Conservation (phyloP, 768 basidiomycete species). For the Boletellus ananas region DNA sequence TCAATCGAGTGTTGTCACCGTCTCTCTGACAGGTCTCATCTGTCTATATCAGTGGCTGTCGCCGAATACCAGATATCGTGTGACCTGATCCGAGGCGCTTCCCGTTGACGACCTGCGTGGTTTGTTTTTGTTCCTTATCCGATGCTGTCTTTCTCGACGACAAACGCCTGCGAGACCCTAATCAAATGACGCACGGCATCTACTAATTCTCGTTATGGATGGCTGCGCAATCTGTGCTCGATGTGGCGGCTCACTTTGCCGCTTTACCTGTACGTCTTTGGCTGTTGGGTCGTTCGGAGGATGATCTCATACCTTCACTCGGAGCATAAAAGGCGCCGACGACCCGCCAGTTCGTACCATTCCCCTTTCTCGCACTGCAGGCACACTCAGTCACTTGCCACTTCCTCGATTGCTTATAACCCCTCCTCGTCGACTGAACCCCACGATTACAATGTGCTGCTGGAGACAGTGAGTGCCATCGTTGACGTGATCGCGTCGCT, state of each 20-base stretch:
- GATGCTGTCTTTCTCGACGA: slow-evolving; percentile 37
- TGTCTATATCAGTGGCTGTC: slow-evolving; percentile 28
- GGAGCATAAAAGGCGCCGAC: slow-evolving; percentile 26
- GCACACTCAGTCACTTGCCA: slow-evolving; percentile 1
- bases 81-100: slow-evolving; percentile 19
- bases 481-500: slow-evolving; percentile 1
- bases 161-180: slow-evolving; percentile 32
- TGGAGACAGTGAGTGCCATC: slow-evolving; percentile 46
- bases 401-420: slow-evolving; percentile 4
- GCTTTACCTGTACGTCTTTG: slow-evolving; percentile 18
- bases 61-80: slow-evolving; percentile 19
- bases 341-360: slow-evolving; percentile 12
- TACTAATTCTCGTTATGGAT: slow-evolving; percentile 22
- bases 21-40: slow-evolving; percentile 26
- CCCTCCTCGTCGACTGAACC: neutral
- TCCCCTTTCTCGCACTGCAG: neutral
- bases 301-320: slow-evolving; percentile 26
- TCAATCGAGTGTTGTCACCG: slow-evolving; percentile 27
- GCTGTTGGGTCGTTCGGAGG: slow-evolving; percentile 9
- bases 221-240: slow-evolving; percentile 29
- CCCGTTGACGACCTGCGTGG: slow-evolving; percentile 15
- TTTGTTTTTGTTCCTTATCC: slow-evolving; percentile 23
- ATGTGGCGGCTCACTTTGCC: slow-evolving; percentile 20
- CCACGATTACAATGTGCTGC: slow-evolving; percentile 43
- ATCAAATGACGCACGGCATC: slow-evolving; percentile 35